phyloP scores from a whole-genome alignment of 768 basidiomycete species.

The Tylopilus felleus region DNA sequence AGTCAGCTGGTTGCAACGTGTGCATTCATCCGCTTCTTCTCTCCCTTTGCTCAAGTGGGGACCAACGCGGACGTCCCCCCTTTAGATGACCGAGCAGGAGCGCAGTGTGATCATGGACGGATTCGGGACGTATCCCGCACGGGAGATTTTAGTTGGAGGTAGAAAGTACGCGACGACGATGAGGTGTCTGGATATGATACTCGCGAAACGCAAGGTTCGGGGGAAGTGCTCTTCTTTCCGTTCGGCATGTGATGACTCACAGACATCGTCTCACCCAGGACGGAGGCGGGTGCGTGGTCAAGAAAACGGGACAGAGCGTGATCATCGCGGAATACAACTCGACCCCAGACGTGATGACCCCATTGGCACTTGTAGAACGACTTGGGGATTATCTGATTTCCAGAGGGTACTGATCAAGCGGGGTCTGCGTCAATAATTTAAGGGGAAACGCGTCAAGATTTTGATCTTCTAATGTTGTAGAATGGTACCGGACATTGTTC shows the following conservation, averaged over 20 bases:
- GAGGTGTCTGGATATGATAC: conserved; percentile 25
- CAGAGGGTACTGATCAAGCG: conserved; percentile 16
- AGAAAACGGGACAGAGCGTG: conserved; percentile 25
- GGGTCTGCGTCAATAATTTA: background rate
- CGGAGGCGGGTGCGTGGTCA: conserved; percentile 24
- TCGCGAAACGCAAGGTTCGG: conserved; percentile 21
- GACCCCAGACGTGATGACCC: conserved; percentile 2
- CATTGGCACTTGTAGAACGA: conserved; percentile 19
- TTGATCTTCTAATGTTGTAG: background rate
- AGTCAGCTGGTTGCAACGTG: conserved; percentile 26
- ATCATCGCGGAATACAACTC: conserved; percentile 24
- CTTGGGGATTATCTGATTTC: conserved; percentile 25
- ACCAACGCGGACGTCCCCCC: no score
- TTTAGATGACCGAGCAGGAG: conserved; percentile 24
- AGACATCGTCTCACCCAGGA: background rate
- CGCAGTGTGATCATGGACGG: conserved; percentile 17
- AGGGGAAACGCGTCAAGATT: background rate
- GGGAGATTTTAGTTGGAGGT: conserved; percentile 24
- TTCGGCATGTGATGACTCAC: background rate
- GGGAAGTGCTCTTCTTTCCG: background rate
- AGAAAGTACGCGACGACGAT: conserved; percentile 25
- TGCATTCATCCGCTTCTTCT: conserved; percentile 7
- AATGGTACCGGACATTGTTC: background rate
- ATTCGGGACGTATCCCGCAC: conserved; percentile 18
- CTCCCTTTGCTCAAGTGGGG: no score